Evolutionary conservation across 1,284 basidiomycete species (phyloP).

Genomic region (Schizophyllum commune): DNA sequence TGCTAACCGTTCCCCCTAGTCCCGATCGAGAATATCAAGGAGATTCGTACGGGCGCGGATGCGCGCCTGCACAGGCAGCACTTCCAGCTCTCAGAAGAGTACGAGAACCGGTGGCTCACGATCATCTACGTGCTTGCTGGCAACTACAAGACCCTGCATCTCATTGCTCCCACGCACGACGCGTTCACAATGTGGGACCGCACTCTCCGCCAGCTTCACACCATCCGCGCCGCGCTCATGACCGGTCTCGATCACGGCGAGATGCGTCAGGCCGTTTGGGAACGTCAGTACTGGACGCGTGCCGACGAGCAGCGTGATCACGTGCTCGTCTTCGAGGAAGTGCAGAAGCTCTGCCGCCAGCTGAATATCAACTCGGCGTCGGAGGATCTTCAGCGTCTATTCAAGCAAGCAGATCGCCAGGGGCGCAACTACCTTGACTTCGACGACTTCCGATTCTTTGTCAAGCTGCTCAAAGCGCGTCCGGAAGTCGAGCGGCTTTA

Average conservation of each 20-base stretch:
- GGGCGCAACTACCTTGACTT: slow-evolving; percentile 74
- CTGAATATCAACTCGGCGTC: slow-evolving; percentile 65
- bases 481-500: slow-evolving; percentile 73
- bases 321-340: slow-evolving; percentile 65
- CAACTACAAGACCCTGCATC: slow-evolving; percentile 87
- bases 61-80: slow-evolving; percentile 53
- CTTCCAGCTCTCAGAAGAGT: neutral
- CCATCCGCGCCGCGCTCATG: slow-evolving; percentile 63
- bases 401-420: slow-evolving; percentile 68
- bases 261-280: slow-evolving; percentile 69
- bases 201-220: slow-evolving; percentile 51
- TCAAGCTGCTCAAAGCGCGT: slow-evolving; percentile 77
- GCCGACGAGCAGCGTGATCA: slow-evolving; percentile 59
- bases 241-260: slow-evolving; percentile 56
- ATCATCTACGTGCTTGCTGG: slow-evolving; percentile 72
- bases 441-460: slow-evolving; percentile 77
- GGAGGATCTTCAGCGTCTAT: slow-evolving; percentile 56
- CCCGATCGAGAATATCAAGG: slow-evolving; percentile 86
- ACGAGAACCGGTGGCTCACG: slow-evolving; percentile 50
- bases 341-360: slow-evolving; percentile 68
- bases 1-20: slow-evolving; percentile 36
- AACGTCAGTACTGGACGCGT: slow-evolving; percentile 77
- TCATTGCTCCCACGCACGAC: slow-evolving; percentile 71
- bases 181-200: slow-evolving; percentile 64
- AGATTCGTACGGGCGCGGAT: slow-evolving; percentile 76